Percentiles rank a stretch among this genome's conserved stretches.
phyloP scores from a whole-genome alignment of 2,329 filamentous ascomycete species.

The Monosporascus sp. region DNA sequence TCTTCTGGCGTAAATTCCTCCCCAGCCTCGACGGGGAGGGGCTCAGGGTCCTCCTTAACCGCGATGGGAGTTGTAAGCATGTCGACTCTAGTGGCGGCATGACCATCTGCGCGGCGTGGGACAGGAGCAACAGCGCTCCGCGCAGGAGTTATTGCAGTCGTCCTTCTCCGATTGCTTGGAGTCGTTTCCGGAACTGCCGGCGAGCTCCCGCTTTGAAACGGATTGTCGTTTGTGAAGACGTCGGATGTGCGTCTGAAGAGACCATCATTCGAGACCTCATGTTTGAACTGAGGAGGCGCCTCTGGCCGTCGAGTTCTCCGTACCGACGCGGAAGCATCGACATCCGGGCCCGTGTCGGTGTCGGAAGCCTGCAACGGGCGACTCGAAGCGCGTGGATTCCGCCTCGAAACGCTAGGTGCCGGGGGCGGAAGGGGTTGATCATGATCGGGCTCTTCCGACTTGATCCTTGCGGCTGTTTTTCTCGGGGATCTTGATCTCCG shows the following conservation, averaged over 20 bases:
- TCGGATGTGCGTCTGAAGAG: slow-evolving; percentile 35
- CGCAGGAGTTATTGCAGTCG: slow-evolving; percentile 34
- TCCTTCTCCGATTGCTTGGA: slow-evolving; percentile 44
- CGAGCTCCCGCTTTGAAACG: slow-evolving; percentile 83
- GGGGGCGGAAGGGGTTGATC: slow-evolving; percentile 29
- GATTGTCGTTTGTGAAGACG: slow-evolving; percentile 84
- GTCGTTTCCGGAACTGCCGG: slow-evolving; percentile 48
- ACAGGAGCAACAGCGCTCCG: slow-evolving; percentile 35
- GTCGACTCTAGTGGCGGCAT: slow-evolving; percentile 50
- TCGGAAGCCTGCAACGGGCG: slow-evolving; percentile 50
- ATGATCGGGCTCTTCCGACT: slow-evolving; percentile 46
- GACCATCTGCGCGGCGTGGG: slow-evolving; percentile 40
- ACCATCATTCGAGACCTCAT: slow-evolving; percentile 47
- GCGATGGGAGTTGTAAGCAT: slow-evolving; percentile 41
- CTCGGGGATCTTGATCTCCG: slow-evolving; percentile 51
- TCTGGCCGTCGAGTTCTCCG: slow-evolving; percentile 31
- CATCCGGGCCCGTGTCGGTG: slow-evolving; percentile 41
- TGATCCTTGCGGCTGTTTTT: slow-evolving; percentile 47
- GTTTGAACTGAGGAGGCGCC: slow-evolving; percentile 45
- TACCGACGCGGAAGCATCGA: slow-evolving; percentile 28
- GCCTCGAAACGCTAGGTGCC: slow-evolving; percentile 46
- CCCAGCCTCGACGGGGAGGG: slow-evolving; percentile 55
- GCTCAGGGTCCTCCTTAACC: slow-evolving; percentile 29
- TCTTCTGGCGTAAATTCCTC: slow-evolving; percentile 96
- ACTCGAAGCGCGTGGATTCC: slow-evolving; percentile 48